Percentiles rank a stretch among this genome's conserved stretches.
Evolutionary conservation across 1,139 yeast species (phyloP).

Genomic region (Debaryomyces sp.): DNA sequence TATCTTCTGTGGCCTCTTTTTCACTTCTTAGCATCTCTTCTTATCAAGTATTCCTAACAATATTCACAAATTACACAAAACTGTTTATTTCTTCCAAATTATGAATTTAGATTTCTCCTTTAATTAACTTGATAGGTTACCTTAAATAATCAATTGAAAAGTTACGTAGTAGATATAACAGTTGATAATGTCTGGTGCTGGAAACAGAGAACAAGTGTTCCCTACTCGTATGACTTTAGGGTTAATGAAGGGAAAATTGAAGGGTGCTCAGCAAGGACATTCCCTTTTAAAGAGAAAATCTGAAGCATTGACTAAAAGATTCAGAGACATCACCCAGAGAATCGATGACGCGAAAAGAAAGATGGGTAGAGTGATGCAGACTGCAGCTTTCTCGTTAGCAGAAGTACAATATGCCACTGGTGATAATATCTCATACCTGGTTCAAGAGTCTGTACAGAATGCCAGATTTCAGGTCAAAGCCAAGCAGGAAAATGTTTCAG

Average conservation of each 20-base stretch:
- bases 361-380: constrained; percentile 98
- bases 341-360: constrained; percentile 95
- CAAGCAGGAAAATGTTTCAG: constrained; percentile 93
- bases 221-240: constrained; percentile 98
- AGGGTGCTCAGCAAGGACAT: constrained; percentile 98
- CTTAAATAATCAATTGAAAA: background rate
- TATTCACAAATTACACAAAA: constrained; percentile 4
- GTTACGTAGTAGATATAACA: background rate
- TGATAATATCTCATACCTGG: constrained; percentile 91
- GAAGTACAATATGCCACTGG: constrained; percentile 98
- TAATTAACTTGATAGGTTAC: background rate
- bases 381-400: constrained; percentile 95
- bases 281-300: constrained; percentile 91
- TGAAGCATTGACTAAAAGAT: constrained; percentile 94
- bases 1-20: background rate
- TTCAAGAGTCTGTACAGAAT: constrained; percentile 87
- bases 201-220: constrained; percentile 80
- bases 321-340: constrained; percentile 91
- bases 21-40: background rate
- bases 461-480: constrained; percentile 92
- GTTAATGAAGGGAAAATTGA: constrained; percentile 89
- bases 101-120: constrained; percentile 2
- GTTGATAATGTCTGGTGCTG: constrained; percentile 46
- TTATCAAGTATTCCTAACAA: constrained; percentile 1
- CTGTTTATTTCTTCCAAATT: background rate